Evolutionary conservation across 2,329 filamentous ascomycete genomes (phyloP), one percentile per base, ranked within the genome.

Genomic region (Aspergillus sp.): DNA sequence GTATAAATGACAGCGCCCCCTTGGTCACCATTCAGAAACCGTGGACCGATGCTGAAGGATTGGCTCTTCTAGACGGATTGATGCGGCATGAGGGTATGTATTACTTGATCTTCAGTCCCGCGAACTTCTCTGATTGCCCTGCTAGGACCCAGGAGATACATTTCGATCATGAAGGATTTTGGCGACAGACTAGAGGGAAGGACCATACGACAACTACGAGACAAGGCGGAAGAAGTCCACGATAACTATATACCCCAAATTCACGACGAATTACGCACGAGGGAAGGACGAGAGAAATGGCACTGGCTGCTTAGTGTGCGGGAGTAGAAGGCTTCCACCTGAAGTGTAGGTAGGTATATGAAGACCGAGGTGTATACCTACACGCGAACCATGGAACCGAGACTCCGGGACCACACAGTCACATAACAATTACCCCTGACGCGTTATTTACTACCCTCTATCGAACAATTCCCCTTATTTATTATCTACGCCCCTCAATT

Each of bases 21-120:
- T 15, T 12, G 5, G 3, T 6, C 15, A 15, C 33, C 8, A 11
- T 22, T 22, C 13, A 27, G 22, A 47, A 13, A 41, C 51, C 39
- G 24, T 74, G 69, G 68, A 64, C 62, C 2, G 53, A 67, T 5
- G 54, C 56, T 3, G 68, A 73, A 50, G 60, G 57, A 5, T 11
- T 17, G 6, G 63, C 63, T 17, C 59, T 74, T 5, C n/a, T 70
- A 0, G 59, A 68, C 20, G 70, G 68, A 8, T 55, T 74, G 20
- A 59, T 64, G 46, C 34, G 19, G 15, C 67, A 63, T 51, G 63
- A 64, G 27, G 65, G 63, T 61, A 60, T 24, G 59, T 52, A 19
- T 13, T 41, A 13, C 15, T 9, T 39, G 5, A 13, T 7, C 5
- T n/a, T 17, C 24, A n/a, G 7, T 19, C 4, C 19, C 9, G 34